Evolutionary conservation across 306 rosid species (phyloP).

Genomic region (Ormosia semicastrata): DNA sequence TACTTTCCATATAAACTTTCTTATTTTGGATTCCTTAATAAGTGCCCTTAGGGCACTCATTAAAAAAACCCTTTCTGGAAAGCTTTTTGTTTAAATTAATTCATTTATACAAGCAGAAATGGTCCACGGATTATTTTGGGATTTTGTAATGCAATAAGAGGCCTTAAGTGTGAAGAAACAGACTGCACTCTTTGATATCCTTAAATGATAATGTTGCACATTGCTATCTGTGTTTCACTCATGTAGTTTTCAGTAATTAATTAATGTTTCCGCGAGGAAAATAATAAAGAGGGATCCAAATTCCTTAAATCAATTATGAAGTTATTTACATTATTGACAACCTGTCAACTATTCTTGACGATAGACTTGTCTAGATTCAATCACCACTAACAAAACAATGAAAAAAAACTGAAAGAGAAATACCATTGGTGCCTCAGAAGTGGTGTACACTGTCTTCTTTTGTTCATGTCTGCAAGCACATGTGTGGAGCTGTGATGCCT

Average conservation of each 20-base stretch:
- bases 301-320: not conserved
- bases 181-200: not conserved
- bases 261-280: not conserved
- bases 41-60: no score
- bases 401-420: not conserved
- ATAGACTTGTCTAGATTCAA: not conserved
- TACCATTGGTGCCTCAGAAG: not conserved
- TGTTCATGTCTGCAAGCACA: conserved; percentile 1
- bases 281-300: not conserved
- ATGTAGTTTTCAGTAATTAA: not conserved
- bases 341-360: not conserved
- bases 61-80: no score
- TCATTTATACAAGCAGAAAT: not conserved
- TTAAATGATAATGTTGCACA: not conserved
- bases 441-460: not conserved
- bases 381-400: not conserved
- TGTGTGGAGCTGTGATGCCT: not conserved
- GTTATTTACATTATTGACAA: not conserved
- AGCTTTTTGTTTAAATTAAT: no score
- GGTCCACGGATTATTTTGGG: not conserved
- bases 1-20: no score
- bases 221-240: not conserved
- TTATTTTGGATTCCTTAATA: no score
- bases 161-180: not conserved
- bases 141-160: not conserved